phyloP scores from a whole-genome alignment of 352 stramenopile species.

The Phytophthora pistaciae region DNA sequence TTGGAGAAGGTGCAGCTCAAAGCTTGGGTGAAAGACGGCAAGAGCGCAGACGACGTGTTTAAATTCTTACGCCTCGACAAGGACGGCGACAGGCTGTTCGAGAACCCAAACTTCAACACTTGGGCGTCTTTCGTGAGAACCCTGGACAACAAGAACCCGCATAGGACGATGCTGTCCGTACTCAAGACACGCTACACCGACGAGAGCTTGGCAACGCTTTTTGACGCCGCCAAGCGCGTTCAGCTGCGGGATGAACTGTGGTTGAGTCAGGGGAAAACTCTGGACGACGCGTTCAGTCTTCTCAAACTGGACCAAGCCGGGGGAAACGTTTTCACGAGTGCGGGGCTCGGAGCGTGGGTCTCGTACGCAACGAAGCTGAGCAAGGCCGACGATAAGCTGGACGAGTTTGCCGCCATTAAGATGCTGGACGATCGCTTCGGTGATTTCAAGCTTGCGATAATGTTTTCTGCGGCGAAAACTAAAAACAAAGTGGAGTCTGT shows the following conservation, averaged over 20 bases:
- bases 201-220: not conserved
- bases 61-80: not conserved
- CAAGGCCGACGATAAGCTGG: no score
- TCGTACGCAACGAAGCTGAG: not conserved
- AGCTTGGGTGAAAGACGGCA: not conserved
- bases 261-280: not conserved
- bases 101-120: not conserved
- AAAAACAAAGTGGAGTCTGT: no score
- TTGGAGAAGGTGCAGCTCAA: not conserved
- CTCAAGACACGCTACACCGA: not conserved
- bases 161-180: not conserved
- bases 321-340: not conserved
- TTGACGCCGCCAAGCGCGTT: not conserved
- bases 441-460: no score
- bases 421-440: no score
- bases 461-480: no score
- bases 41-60: not conserved
- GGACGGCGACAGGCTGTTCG: not conserved
- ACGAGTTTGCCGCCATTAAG: no score
- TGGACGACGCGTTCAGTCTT: conserved; percentile 1
- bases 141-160: not conserved
- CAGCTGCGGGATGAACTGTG: not conserved
- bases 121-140: no score
- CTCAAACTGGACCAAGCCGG: conserved; percentile 6
- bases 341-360: not conserved